Evolutionary conservation across 1,284 basidiomycete genomes (phyloP), one percentile per base, ranked within the genome.

Genomic region (Hemileccinum hortonii): DNA sequence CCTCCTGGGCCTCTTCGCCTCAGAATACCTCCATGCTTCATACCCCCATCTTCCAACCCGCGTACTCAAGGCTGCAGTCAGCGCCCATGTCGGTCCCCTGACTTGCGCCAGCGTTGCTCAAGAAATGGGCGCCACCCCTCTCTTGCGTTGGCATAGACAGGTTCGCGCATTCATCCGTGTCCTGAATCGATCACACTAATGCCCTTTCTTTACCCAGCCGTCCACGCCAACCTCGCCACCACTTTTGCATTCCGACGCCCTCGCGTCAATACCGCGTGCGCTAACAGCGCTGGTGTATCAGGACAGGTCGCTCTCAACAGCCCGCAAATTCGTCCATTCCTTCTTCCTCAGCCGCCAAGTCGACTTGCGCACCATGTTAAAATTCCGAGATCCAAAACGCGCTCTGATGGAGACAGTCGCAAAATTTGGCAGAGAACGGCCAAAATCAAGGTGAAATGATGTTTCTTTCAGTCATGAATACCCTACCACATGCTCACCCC

Each of bases 41-140:
- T 98, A 90, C 70, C 96, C 97, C 0, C 87, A 97, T 69, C 79
- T 99, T 21, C 96, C 96, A 2, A 94, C 92, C 21, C 82, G 88
- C 47, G 92, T 93, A 18, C 74, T 95, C 61, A 95, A 97, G 73
- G 87, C 90, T 9, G 94, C 92, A 10, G 83, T 97, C 46, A 93
- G 91, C 39, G 90, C 93, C 36, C 91, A 91, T 69, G 94, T 96
- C 22, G 96, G 96, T 4, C 87, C 92, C 11, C 73, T 81, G 55
- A 89, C 92, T 12, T 91, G 92, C 62, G 83, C 90, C 39, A 84
- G 80, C 58, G 86, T 99, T 44, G 94, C 91, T 21, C 66, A 84
- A 52, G 92, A 94, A 70, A 86, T 92, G 73, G 90, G 86, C 64
- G 83, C 83, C 14, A 74, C 81, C 40, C 80, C 82, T 39, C 75